Percentiles rank a stretch among this genome's conserved stretches.
Conservation (phyloP, 257 asterid species). For the Euphrasia confusa region DNA sequence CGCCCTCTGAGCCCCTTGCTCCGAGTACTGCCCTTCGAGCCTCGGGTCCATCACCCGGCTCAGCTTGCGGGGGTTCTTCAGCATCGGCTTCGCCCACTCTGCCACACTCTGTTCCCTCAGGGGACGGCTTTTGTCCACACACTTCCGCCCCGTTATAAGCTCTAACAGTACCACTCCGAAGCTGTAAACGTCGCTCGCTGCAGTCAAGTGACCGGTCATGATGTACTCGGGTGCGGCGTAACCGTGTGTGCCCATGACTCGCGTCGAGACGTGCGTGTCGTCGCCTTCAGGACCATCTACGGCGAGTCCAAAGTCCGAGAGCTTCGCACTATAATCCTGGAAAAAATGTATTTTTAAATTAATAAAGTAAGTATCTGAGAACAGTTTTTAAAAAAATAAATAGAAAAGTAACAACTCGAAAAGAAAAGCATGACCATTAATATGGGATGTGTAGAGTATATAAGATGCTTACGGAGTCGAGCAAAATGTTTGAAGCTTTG, state of each 20-base stretch:
- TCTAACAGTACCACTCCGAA: constrained; percentile 78
- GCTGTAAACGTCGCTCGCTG: constrained; percentile 89
- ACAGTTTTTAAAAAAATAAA: no score
- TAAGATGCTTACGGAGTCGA: constrained; percentile 56
- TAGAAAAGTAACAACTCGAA: no score
- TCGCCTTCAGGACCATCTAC: constrained; percentile 95
- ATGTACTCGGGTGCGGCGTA: constrained; percentile 91
- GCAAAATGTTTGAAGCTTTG: constrained; percentile 78
- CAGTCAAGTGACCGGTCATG: constrained; percentile 85
- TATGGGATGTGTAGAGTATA: not conserved
- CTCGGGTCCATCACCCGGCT: constrained; percentile 71
- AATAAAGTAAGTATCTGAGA: no score
- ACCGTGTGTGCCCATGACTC: constrained; percentile 93
- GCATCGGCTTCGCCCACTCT: constrained; percentile 73
- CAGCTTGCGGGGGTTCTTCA: constrained; percentile 63
- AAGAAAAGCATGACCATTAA: no score
- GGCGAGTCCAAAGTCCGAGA: constrained; percentile 90
- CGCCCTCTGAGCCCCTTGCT: constrained; percentile 55
- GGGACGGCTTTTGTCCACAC: constrained; percentile 68
- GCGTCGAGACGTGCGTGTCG: constrained; percentile 83
- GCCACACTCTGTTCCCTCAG: constrained; percentile 59
- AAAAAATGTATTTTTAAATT: no score
- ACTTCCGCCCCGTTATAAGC: constrained; percentile 70
- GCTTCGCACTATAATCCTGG: constrained; percentile 79
- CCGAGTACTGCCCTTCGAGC: constrained; percentile 74